Conservation (phyloP, 2,329 filamentous ascomycete genomes). For the Ceratocystis variospora region DNA sequence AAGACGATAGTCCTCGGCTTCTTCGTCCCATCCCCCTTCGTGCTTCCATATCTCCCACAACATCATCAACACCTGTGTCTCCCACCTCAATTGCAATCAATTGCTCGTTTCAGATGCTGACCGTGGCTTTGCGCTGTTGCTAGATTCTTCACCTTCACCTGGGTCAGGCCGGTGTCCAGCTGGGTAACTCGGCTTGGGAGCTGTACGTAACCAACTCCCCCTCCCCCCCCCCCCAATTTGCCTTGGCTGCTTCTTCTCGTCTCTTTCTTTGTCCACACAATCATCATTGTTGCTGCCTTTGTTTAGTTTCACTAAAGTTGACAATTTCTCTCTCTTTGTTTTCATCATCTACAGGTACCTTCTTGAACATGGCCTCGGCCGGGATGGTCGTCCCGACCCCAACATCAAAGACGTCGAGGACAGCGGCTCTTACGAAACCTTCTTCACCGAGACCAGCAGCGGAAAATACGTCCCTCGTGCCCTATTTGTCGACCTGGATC, state of each 20-base stretch:
- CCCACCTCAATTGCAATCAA: not conserved
- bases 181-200: slow-evolving; percentile 63
- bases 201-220: slow-evolving; percentile 41
- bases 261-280: not conserved
- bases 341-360: slow-evolving; percentile 41
- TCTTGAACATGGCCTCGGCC: slow-evolving; percentile 55
- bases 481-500: slow-evolving; percentile 59
- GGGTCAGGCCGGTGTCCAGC: slow-evolving; percentile 58
- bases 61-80: not conserved
- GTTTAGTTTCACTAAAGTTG: not conserved
- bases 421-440: slow-evolving; percentile 54
- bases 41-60: no score
- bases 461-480: slow-evolving; percentile 61
- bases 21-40: no score
- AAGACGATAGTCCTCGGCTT: no score
- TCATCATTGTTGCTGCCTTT: not conserved
- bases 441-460: slow-evolving; percentile 58
- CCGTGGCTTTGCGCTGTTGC: slow-evolving; percentile 14
- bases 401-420: slow-evolving; percentile 46
- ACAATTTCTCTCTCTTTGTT: not conserved
- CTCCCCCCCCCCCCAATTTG: not conserved
- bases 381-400: slow-evolving; percentile 50
- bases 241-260: not conserved
- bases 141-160: slow-evolving; percentile 51
- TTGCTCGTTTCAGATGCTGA: slow-evolving; percentile 9